Evolutionary conservation across 768 basidiomycete species (phyloP).

Genomic region (Sporobolomyces pararoseus): DNA sequence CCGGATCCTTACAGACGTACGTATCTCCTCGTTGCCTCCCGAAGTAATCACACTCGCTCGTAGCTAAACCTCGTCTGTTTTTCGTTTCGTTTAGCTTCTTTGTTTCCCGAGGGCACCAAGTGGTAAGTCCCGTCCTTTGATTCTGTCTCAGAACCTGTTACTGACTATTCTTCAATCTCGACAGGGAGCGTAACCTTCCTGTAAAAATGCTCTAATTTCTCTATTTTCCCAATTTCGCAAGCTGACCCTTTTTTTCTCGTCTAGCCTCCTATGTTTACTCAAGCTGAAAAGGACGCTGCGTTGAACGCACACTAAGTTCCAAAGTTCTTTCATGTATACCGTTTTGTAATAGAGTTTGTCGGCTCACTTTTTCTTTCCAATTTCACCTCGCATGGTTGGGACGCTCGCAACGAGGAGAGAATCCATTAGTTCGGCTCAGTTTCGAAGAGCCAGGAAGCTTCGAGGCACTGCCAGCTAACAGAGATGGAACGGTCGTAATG

Average conservation of each 20-base stretch:
- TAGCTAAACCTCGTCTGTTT: neutral
- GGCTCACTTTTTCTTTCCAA: neutral
- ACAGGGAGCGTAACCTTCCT: slow-evolving; percentile 52
- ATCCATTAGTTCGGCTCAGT: too few species aligned
- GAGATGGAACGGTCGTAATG: too few species aligned
- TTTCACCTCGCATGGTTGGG: too few species aligned
- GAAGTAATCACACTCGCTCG: neutral
- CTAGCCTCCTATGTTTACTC: slow-evolving; percentile 44
- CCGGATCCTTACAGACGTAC: slow-evolving; percentile 90
- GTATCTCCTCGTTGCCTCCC: slow-evolving; percentile 49
- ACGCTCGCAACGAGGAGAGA: too few species aligned
- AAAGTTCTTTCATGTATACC: neutral
- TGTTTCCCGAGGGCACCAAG: slow-evolving; percentile 88
- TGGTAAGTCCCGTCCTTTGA: slow-evolving; percentile 64
- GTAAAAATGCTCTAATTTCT: slow-evolving; percentile 38
- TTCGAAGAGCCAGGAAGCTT: too few species aligned
- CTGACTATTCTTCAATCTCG: neutral
- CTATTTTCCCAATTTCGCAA: neutral
- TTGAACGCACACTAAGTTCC: slow-evolving; percentile 36
- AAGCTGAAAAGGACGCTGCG: slow-evolving; percentile 45
- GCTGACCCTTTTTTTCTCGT: neutral
- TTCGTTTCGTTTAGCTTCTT: slow-evolving; percentile 69
- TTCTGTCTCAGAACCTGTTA: neutral
- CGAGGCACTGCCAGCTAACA: too few species aligned
- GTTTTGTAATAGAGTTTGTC: neutral